Percentiles rank a stretch among this genome's conserved stretches.
Conservation (phyloP, 495 filamentous ascomycete species). For the Daldinia concentrica region DNA sequence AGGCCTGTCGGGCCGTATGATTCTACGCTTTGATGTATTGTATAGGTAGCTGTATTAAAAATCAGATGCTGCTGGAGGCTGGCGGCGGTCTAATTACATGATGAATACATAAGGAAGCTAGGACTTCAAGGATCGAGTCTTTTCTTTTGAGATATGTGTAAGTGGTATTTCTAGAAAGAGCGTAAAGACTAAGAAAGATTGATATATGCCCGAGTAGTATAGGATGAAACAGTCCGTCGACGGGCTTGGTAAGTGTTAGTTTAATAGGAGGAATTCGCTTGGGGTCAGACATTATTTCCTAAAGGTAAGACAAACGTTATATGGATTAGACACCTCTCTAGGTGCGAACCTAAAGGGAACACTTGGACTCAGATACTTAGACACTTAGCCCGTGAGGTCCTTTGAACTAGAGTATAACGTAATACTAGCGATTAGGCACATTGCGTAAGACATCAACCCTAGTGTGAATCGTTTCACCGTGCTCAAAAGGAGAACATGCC, state of each 20-base stretch:
- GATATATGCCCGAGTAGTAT: too few relatives aligned
- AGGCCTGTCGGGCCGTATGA: not conserved
- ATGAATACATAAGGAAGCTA: not conserved
- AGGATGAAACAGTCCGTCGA: too few relatives aligned
- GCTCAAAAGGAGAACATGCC: not conserved
- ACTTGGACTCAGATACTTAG: not conserved
- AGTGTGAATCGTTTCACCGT: not conserved
- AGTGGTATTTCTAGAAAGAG: not conserved
- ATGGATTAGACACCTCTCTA: not conserved
- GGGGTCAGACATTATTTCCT: not conserved
- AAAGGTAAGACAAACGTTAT: not conserved
- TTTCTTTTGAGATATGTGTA: not conserved
- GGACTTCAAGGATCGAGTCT: not conserved
- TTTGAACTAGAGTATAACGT: not conserved
- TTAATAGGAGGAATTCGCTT: not conserved
- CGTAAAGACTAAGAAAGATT: too few relatives aligned
- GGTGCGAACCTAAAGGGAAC: not conserved
- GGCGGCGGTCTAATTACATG: not conserved
- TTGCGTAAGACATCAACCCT: not conserved
- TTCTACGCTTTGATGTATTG: conserved; percentile 2
- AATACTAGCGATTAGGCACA: not conserved
- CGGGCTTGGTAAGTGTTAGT: too few relatives aligned
- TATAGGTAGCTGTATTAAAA: conserved; percentile 3
- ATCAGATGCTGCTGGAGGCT: not conserved
- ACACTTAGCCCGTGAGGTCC: not conserved